These are phyloP conservation scores for Aureobasidium sp. DNA, from an alignment of 2,329 filamentous ascomycete species.

Conservation along the genomic window DNA sequence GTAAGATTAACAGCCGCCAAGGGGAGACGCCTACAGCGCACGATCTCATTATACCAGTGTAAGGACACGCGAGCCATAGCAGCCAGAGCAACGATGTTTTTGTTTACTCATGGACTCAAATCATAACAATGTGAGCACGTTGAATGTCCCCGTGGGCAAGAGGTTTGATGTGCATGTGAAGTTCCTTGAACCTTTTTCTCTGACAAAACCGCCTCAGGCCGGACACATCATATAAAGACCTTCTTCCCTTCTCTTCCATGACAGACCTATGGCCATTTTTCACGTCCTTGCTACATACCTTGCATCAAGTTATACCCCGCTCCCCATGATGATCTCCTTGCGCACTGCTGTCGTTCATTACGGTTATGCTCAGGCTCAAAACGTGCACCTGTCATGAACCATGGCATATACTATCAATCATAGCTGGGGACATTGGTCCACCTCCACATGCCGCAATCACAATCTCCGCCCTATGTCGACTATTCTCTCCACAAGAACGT, in stretches of 20 bases:
- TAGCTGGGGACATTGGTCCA: not conserved
- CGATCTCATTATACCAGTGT: constrained; percentile 8
- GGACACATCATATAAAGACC: not conserved
- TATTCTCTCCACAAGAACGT: not conserved
- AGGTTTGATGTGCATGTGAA: not conserved
- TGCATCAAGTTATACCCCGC: constrained; percentile 9
- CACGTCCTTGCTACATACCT: not conserved
- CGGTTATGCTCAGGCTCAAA: not conserved
- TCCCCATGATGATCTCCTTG: not conserved
- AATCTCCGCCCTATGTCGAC: not conserved
- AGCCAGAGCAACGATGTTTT: constrained; percentile 6
- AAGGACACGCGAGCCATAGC: constrained; percentile 9
- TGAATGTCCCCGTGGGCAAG: not conserved
- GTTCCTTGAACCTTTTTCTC: not conserved
- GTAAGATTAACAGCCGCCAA: constrained; percentile 5
- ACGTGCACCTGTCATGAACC: constrained; percentile 8
- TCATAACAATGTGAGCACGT: not conserved
- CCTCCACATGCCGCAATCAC: constrained; percentile 1
- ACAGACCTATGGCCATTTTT: not conserved
- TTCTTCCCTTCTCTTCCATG: not conserved
- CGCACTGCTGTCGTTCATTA: not conserved
- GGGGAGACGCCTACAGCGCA: constrained; percentile 4
- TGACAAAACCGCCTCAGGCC: not conserved
- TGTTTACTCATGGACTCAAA: constrained; percentile 2
- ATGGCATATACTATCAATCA: not conserved